Conservation (phyloP, 2,329 filamentous ascomycete species). For the Lasiodiplodia theobromae region DNA sequence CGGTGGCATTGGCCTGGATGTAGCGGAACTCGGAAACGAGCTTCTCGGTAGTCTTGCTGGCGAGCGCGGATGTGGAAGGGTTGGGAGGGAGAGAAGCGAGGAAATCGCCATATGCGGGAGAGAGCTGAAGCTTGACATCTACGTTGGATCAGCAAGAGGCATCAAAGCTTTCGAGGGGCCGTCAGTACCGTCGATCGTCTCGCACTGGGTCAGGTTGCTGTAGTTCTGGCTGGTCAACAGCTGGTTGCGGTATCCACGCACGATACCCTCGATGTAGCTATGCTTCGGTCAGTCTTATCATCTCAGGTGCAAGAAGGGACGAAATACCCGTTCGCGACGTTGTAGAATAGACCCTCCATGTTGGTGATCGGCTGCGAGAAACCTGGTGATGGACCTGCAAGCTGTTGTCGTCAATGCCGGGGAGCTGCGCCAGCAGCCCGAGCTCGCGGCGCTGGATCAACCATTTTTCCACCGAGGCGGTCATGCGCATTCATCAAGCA, state of each 20-base stretch:
- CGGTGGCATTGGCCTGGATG: slow-evolving; percentile 89
- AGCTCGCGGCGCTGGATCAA: slow-evolving; percentile 14
- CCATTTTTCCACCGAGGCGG: neutral
- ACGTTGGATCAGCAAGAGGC: slow-evolving; percentile 3
- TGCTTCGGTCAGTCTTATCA: slow-evolving; percentile 34
- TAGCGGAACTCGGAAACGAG: slow-evolving; percentile 97
- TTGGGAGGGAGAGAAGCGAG: slow-evolving; percentile 92
- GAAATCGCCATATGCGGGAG: slow-evolving; percentile 96
- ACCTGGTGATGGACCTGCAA: slow-evolving; percentile 24
- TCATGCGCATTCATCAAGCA: slow-evolving; percentile 1
- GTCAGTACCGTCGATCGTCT: slow-evolving; percentile 86
- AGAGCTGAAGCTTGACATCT: slow-evolving; percentile 98
- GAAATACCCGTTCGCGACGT: slow-evolving; percentile 86
- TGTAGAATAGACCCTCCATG: slow-evolving; percentile 95
- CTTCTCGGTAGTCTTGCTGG: slow-evolving; percentile 96
- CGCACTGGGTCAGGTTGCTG: slow-evolving; percentile 95
- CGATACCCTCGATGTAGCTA: slow-evolving; percentile 96
- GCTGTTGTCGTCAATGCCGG: slow-evolving; percentile 28
- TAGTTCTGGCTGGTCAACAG: slow-evolving; percentile 92
- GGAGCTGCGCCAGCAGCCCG: slow-evolving; percentile 21
- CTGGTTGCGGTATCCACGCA: slow-evolving; percentile 94
- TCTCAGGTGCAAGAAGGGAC: slow-evolving; percentile 1
- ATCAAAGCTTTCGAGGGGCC: slow-evolving; percentile 16
- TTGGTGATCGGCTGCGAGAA: slow-evolving; percentile 33
- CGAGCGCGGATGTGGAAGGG: slow-evolving; percentile 93